phyloP scores from a whole-genome alignment of 2,329 filamentous ascomycete genomes.

The Cercospora sp. region DNA sequence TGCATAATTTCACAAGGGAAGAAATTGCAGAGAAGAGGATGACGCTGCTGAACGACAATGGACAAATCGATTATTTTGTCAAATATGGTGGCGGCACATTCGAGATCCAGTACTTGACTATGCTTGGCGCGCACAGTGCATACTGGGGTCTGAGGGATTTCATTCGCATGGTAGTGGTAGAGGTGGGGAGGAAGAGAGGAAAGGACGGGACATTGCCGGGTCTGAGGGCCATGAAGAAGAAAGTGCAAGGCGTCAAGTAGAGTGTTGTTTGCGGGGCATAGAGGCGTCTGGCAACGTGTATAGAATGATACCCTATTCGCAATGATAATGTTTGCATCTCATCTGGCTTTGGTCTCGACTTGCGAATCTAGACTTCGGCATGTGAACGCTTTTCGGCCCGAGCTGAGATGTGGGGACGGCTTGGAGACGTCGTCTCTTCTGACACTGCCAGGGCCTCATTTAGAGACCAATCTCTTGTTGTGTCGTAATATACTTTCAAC shows the following conservation, averaged over 20 bases:
- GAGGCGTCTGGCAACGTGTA: neutral
- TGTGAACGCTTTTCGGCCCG: neutral
- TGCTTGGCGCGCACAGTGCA: slow-evolving; percentile 91
- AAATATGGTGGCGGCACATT: slow-evolving; percentile 80
- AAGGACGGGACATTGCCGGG: slow-evolving; percentile 56
- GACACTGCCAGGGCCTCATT: neutral
- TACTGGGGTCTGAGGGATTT: slow-evolving; percentile 91
- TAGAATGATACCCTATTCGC: slow-evolving; percentile 6
- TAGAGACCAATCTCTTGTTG: neutral
- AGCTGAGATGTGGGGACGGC: neutral
- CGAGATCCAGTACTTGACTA: slow-evolving; percentile 95
- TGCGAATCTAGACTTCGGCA: neutral
- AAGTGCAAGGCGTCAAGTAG: slow-evolving; percentile 47
- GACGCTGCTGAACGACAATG: slow-evolving; percentile 88
- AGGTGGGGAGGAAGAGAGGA: slow-evolving; percentile 76
- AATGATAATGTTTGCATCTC: neutral
- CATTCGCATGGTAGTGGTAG: slow-evolving; percentile 83
- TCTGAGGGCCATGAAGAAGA: slow-evolving; percentile 59
- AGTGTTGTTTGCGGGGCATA: neutral
- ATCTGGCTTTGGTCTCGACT: neutral
- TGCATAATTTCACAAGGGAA: slow-evolving; percentile 90
- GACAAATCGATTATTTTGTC: slow-evolving; percentile 89
- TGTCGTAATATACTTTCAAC: neutral
- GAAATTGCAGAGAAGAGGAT: slow-evolving; percentile 90
- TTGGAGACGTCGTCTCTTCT: slow-evolving; percentile 2